A percentile compares a stretch with the other conserved stretches of the same genome.
phyloP scores from a whole-genome alignment of 768 basidiomycete genomes.

The Calocera viscosa region DNA sequence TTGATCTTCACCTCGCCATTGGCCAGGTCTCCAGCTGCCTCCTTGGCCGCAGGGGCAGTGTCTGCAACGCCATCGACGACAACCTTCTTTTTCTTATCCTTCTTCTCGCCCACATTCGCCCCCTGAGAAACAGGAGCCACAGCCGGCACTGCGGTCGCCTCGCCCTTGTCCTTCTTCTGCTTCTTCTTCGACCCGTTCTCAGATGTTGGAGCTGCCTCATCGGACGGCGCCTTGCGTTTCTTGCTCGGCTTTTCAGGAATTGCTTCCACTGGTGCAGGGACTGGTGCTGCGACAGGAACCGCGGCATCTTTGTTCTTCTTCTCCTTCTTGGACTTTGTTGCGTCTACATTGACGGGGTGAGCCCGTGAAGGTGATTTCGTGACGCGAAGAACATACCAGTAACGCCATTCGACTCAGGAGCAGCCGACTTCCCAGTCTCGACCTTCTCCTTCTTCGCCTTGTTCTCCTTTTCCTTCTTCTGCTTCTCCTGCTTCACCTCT shows the following conservation, averaged over 20 bases:
- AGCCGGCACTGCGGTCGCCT: not conserved
- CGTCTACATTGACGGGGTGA: not conserved
- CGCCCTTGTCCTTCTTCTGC: conserved; percentile 1
- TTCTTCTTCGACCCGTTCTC: conserved; percentile 4
- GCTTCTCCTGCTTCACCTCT: not conserved
- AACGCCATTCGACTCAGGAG: not conserved
- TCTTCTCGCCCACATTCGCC: not conserved
- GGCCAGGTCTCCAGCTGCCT: not conserved
- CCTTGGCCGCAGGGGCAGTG: not conserved
- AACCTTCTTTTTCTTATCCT: conserved; percentile 6
- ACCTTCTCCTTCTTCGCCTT: not conserved
- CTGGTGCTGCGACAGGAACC: not conserved
- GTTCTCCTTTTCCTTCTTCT: not conserved
- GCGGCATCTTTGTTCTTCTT: not conserved
- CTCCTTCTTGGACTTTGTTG: not conserved
- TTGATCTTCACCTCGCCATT: not conserved
- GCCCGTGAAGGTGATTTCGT: not conserved
- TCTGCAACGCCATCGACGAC: not conserved
- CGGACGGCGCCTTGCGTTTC: not conserved
- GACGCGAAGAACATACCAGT: not conserved
- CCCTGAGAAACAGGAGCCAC: not conserved
- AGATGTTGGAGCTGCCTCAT: not conserved
- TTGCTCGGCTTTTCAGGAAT: not conserved
- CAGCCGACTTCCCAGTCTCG: not conserved
- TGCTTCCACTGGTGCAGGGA: not conserved